Evolutionary conservation across 2,329 filamentous ascomycete species (phyloP), one percentile per base, ranked within the genome.

Genomic region (Aspergillus pseudoviridinutans): DNA sequence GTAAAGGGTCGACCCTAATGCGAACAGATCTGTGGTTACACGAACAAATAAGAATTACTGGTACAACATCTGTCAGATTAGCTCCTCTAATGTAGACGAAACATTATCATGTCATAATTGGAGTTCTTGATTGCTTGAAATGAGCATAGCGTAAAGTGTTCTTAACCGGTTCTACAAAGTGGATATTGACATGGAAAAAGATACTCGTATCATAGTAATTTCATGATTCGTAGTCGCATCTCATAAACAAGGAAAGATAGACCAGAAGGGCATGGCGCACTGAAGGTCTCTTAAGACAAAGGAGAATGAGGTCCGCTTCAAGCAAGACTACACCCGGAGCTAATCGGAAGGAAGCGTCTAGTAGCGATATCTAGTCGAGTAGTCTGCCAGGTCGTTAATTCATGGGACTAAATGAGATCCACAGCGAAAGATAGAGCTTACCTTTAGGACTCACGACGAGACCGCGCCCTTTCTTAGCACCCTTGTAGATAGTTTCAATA

Each of bases 401-500:
- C 12, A 32, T 5, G 27, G 28, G 20, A 24, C 29, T 35, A 8
- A 24, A 35, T 10, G 1, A 44, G 25, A 22, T 2, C 8, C 22
- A 25, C 2, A 22, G 20, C 47, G n/a, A 29, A 3, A 22, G 10
- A 1, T 1, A 46, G 22, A 59, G 69, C 64, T 77, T 81, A 72
- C 87, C 92, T 81, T 97, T 99, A 1, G 93, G 94, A 71, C 91
- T 96, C 64, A 97, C 92, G 44, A 99, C 94, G 66, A 99, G 78
- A 88, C 95, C 94, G 54, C 93, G 83, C 0, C 95, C 94, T 80
- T 99, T 99, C 83, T 96, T 97, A 32, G 94, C 94, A n/a, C 94
- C 94, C 58, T 92, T 87, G 74, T 97, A 99, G 60, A 99, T 92
- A 4, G 92, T 97, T 82, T 99, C 94, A 71, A 97, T 87, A 64